These are phyloP conservation scores for Microsporum canis DNA, from an alignment of 2,329 filamentous ascomycete species.

Conservation along the genomic window DNA sequence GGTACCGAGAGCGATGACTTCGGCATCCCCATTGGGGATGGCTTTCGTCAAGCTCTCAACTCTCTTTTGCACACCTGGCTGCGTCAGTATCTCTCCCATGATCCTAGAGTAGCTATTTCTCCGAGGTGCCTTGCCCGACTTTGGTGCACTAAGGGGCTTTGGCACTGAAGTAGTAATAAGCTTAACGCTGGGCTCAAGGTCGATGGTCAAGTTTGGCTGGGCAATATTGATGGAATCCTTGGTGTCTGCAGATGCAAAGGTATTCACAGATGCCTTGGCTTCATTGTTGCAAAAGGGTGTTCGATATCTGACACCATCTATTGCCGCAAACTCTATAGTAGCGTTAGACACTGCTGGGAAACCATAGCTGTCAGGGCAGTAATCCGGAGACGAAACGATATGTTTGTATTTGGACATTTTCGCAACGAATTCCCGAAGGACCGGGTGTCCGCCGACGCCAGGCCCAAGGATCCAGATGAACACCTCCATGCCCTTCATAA, in stretches of 20 bases:
- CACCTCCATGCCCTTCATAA: conserved; percentile 56
- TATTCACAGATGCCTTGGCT: background rate
- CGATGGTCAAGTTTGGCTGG: conserved; percentile 33
- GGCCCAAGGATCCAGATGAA: conserved; percentile 75
- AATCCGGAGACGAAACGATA: conserved; percentile 63
- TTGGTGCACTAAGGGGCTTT: conserved; percentile 21
- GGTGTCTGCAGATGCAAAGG: conserved; percentile 10
- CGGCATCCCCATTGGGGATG: conserved; percentile 62
- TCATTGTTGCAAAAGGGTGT: conserved; percentile 38
- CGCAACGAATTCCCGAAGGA: conserved; percentile 58
- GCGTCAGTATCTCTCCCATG: conserved; percentile 18
- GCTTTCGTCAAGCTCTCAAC: conserved; percentile 44
- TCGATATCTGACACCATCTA: conserved; percentile 65
- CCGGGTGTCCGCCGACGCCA: conserved; percentile 51
- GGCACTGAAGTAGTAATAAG: conserved; percentile 18
- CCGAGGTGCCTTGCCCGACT: background rate
- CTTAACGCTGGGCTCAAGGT: conserved; percentile 37
- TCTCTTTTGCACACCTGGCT: conserved; percentile 23
- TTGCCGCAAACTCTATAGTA: conserved; percentile 55
- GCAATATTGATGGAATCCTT: conserved; percentile 23
- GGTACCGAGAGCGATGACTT: conserved; percentile 80
- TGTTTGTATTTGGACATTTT: conserved; percentile 55
- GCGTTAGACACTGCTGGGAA: conserved; percentile 56
- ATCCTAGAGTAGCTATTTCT: background rate
- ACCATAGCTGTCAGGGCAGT: conserved; percentile 62